Evolutionary conservation across 345 rosid species (phyloP).

Genomic region (Abelmoschus esculentus): DNA sequence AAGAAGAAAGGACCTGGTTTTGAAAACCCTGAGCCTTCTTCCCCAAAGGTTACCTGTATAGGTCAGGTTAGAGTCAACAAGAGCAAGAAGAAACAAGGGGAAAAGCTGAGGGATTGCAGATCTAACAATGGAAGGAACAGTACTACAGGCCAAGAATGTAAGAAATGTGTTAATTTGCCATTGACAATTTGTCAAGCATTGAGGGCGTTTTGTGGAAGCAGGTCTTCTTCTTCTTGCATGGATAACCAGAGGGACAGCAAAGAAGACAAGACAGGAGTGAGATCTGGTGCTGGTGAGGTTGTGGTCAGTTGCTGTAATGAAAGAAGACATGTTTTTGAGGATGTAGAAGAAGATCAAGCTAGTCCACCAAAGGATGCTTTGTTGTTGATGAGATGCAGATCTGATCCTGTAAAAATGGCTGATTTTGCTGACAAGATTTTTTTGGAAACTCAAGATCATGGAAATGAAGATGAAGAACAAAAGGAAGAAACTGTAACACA

Average conservation of each 20-base stretch:
- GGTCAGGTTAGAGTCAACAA: constrained; percentile 94
- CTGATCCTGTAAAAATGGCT: constrained; percentile 90
- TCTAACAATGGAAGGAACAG: constrained; percentile 23
- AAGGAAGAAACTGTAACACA: background rate
- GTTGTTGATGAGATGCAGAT: constrained; percentile 83
- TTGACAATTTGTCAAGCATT: constrained; percentile 73
- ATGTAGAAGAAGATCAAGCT: constrained; percentile 15
- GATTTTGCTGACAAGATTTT: constrained; percentile 58
- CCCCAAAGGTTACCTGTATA: constrained; percentile 93
- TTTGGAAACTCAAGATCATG: constrained; percentile 28
- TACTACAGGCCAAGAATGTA: constrained; percentile 33
- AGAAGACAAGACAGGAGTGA: constrained; percentile 19
- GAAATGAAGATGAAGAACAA: background rate
- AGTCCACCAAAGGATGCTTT: constrained; percentile 86
- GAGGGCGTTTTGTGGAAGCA: constrained; percentile 65
- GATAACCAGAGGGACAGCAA: constrained; percentile 26
- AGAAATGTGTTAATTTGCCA: constrained; percentile 80
- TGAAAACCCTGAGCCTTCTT: constrained; percentile 79
- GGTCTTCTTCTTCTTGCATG: constrained; percentile 36
- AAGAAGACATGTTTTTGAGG: too few species aligned
- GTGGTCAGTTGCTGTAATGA: too few species aligned
- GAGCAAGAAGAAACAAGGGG: constrained; percentile 72
- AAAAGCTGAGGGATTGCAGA: constrained; percentile 58
- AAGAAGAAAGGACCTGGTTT: constrained; percentile 55
- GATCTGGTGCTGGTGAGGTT: background rate